Evolutionary conservation across 179 eudicot genomes (phyloP).

Genomic region (Gypsophila paniculata): DNA sequence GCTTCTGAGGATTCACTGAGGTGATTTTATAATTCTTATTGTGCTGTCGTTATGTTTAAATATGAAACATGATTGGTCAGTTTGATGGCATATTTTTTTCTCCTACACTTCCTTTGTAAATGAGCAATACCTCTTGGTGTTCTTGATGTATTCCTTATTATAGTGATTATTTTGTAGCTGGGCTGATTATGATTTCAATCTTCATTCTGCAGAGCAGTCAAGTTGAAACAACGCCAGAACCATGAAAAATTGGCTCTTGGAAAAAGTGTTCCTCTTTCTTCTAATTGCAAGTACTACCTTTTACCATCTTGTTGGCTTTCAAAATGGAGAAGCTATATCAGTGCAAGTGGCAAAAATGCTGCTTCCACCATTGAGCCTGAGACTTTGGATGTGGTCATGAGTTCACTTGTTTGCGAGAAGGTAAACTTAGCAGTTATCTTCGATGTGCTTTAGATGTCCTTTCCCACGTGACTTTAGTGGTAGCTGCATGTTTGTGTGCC

Average conservation of each 20-base stretch:
- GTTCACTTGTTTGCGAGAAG: constrained; percentile 59
- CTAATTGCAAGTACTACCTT: constrained; percentile 62
- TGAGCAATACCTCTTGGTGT: neutral
- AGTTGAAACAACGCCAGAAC: constrained; percentile 72
- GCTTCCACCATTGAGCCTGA: constrained; percentile 60
- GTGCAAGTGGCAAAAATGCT: constrained; percentile 61
- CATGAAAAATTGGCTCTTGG: constrained; percentile 84
- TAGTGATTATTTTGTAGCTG: neutral
- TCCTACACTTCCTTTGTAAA: neutral
- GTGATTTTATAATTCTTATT: constrained; percentile 26
- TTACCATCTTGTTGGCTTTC: constrained; percentile 85
- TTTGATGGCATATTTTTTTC: neutral
- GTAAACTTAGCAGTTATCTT: constrained; percentile 33
- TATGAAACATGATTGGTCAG: neutral
- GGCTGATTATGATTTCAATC: constrained; percentile 23
- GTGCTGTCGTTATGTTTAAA: neutral
- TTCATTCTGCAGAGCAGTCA: constrained; percentile 63
- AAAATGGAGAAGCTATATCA: constrained; percentile 75
- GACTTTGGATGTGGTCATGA: constrained; percentile 44
- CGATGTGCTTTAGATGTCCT: neutral
- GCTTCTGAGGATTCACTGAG: constrained; percentile 62
- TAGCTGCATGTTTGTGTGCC: neutral
- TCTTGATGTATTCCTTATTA: neutral
- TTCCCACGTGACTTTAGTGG: constrained; percentile 4
- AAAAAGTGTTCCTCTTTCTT: constrained; percentile 49